Conservation (phyloP, 768 basidiomycete species). For the Russula abietina region DNA sequence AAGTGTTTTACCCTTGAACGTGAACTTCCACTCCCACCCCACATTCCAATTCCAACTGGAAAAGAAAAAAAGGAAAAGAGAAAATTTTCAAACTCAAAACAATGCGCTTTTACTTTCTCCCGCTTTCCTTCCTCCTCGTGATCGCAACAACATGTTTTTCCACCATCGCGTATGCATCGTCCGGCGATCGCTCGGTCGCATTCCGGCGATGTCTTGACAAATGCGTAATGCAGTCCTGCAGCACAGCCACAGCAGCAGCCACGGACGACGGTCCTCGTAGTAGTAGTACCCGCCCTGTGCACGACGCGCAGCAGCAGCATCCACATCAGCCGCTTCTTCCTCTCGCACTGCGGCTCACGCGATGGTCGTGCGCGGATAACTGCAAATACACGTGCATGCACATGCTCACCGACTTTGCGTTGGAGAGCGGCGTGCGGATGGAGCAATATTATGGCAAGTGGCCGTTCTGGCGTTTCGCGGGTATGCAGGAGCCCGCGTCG, state of each 20-base stretch:
- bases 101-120: constrained; percentile 13
- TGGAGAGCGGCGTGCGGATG: constrained; percentile 38
- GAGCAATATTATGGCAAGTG: constrained; percentile 95
- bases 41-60: not conserved
- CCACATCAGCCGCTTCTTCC: constrained; percentile 28
- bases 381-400: constrained; percentile 92
- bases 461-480: constrained; percentile 86
- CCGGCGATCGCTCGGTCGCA: constrained; percentile 33
- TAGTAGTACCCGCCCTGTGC: not conserved
- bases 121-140: not conserved
- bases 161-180: constrained; percentile 23
- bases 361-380: constrained; percentile 85
- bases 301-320: not conserved
- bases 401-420: constrained; percentile 53
- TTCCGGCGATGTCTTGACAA: constrained; percentile 35
- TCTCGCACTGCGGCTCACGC: constrained; percentile 54
- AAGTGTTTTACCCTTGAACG: not conserved
- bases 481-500: constrained; percentile 92
- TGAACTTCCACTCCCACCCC: not conserved
- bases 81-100: not conserved
- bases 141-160: not conserved
- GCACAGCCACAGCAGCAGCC: constrained; percentile 30
- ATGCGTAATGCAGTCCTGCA: constrained; percentile 32
- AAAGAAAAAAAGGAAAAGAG: not conserved
- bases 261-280: not conserved